Evolutionary conservation across 2,329 filamentous ascomycete genomes (phyloP).

Genomic region (Botrytis deweyae): DNA sequence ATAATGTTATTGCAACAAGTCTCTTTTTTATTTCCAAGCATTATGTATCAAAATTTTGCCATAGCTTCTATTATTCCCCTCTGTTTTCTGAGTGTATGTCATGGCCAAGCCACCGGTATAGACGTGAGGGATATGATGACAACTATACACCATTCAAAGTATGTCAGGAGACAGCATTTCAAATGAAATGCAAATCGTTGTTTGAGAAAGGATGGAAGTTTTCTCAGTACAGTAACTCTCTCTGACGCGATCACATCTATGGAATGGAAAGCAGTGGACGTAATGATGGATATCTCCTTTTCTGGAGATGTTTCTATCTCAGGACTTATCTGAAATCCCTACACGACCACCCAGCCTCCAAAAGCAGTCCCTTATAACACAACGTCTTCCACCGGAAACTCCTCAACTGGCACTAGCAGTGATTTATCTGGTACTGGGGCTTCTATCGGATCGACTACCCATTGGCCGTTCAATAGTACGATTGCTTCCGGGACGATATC

Average conservation of each 20-base stretch:
- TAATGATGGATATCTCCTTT: background rate
- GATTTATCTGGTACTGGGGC: background rate
- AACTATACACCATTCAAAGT: conserved; percentile 43
- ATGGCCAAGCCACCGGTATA: background rate
- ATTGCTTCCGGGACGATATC: background rate
- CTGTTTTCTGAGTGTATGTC: background rate
- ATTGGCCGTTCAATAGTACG: background rate
- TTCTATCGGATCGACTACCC: background rate
- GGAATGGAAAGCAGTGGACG: conserved; percentile 51
- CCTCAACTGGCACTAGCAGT: background rate
- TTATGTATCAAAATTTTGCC: background rate
- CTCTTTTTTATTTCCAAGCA: background rate
- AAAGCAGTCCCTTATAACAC: background rate
- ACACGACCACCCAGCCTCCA: background rate
- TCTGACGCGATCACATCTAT: conserved; percentile 54
- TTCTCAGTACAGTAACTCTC: conserved; percentile 53
- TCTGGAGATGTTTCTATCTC: background rate
- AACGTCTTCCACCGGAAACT: background rate
- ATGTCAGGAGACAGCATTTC: conserved; percentile 47
- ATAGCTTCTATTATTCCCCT: background rate
- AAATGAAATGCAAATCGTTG: conserved; percentile 48
- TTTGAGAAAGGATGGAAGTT: conserved; percentile 59
- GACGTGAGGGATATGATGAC: background rate
- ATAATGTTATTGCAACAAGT: background rate
- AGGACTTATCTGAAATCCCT: background rate